Evolutionary conservation across 2,329 filamentous ascomycete species (phyloP), one percentile per base, ranked within the genome.

Genomic region (Xylariaceae sp.): DNA sequence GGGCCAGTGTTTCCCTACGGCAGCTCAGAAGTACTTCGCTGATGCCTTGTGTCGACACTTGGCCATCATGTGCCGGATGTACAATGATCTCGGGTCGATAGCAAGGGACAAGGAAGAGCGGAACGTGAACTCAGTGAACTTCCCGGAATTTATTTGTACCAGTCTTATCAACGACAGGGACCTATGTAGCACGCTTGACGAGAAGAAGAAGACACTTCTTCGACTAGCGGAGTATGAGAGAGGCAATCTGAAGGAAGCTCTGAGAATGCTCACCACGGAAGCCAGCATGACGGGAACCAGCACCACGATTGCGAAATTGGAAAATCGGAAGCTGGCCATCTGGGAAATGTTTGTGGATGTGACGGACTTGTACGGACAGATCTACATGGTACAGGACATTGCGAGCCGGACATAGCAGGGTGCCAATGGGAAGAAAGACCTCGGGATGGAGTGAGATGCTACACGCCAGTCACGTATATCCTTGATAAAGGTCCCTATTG

Each of bases 11-110:
- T 49, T 47, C 31, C 22, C 39, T 3, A 29, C 44, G 4, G 40
- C 36, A 1, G 22, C 22, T 16, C 31, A 38, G 32, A 41, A 42
- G 11, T 50, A 50, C 17, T 33, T 33, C 3, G 43, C 41, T 2
- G 36, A 26, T 3, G 37, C 9, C 11, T 19, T 22, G 16, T 49
- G 44, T 34, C 47, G 35, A 4, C 47, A 49, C 43, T 50, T 59
- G 4, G 49, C 57, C 13, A 49, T 46, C 32, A 44, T 58, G 48
- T 63, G 51, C 41, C 55, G 49, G 22, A 51, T 56, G 48, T 64
- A 65, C 38, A 64, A 66, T 28, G 62, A 65, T 48, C 57, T 53
- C 19, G 62, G 61, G 2, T 64, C 58, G 2, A 9, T 54, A 0
- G 33, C 26, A 2, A 52, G 60, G 1, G 60, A 63, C 37, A n/a